Evolutionary conservation across 148 eudicot genomes (phyloP).

Genomic region (Silene uniflora): DNA sequence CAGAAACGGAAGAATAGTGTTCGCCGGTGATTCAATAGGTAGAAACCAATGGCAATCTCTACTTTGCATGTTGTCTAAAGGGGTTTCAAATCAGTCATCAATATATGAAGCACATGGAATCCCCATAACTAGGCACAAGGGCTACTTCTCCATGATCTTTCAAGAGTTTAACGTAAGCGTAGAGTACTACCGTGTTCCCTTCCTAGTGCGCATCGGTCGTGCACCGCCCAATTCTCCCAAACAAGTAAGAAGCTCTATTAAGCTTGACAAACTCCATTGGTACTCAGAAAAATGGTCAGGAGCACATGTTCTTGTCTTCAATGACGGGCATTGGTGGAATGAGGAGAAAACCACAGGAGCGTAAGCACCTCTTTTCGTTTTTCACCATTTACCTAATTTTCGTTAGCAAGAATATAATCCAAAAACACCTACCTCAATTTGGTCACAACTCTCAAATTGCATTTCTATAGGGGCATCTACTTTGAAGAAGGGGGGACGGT

Average conservation of each 20-base stretch:
- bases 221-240: conserved; percentile 42
- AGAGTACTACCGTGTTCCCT: conserved; percentile 68
- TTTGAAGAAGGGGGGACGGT: conserved; percentile 57
- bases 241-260: conserved; percentile 42
- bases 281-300: conserved; percentile 52
- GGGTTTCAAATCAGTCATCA: conserved; percentile 48
- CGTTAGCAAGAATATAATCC: no score
- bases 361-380: conserved; percentile 30
- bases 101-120: conserved; percentile 52
- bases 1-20: conserved; percentile 56
- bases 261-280: conserved; percentile 67
- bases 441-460: background rate
- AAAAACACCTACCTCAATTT: no score
- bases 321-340: conserved; percentile 83
- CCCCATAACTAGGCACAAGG: conserved; percentile 71
- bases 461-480: conserved; percentile 48
- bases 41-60: conserved; percentile 81
- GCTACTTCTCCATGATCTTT: conserved; percentile 52
- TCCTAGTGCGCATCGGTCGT: conserved; percentile 37
- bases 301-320: conserved; percentile 47
- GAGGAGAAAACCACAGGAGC: conserved; percentile 47
- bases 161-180: conserved; percentile 58
- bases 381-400: no score
- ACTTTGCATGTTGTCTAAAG: conserved; percentile 60
- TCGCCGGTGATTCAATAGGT: conserved; percentile 71